Evolutionary conservation across 108 stramenopile genomes (phyloP).

Genomic region (Cyclotella cryptica): DNA sequence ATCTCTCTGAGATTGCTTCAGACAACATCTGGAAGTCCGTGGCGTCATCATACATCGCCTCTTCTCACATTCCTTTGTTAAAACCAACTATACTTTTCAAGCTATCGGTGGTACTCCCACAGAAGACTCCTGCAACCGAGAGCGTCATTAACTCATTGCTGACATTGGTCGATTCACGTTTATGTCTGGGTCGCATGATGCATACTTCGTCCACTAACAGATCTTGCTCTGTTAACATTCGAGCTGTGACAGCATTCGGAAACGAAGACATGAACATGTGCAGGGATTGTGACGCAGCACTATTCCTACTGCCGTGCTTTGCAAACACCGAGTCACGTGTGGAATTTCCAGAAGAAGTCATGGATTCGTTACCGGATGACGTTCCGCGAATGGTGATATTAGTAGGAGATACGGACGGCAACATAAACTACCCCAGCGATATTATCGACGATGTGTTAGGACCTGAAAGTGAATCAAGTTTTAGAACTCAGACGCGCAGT

Average conservation of each 20-base stretch:
- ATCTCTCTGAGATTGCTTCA: constrained; percentile 36
- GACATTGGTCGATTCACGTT: constrained; percentile 51
- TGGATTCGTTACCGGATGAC: constrained; percentile 15
- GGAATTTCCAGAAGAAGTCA: constrained; percentile 26
- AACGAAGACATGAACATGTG: constrained; percentile 33
- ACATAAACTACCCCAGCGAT: constrained; percentile 10
- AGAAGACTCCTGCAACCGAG: not conserved
- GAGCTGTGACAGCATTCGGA: constrained; percentile 45
- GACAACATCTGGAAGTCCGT: constrained; percentile 6
- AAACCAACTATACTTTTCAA: constrained; percentile 39
- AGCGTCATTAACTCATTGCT: constrained; percentile 30
- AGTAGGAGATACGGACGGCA: constrained; percentile 19
- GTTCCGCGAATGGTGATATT: constrained; percentile 41
- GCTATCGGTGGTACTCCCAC: constrained; percentile 44
- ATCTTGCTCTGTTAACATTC: constrained; percentile 21
- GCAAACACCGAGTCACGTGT: not conserved
- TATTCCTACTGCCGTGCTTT: constrained; percentile 38
- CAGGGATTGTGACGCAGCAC: constrained; percentile 46
- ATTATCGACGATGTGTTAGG: constrained; percentile 34
- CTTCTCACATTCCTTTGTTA: constrained; percentile 5
- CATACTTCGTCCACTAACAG: constrained; percentile 4
- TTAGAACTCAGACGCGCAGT: not conserved
- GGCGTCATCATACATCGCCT: not conserved
- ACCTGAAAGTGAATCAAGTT: not conserved
- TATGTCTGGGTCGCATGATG: constrained; percentile 18